Conservation (phyloP, 2,329 filamentous ascomycete genomes). For the Colletotrichum noveboracense region DNA sequence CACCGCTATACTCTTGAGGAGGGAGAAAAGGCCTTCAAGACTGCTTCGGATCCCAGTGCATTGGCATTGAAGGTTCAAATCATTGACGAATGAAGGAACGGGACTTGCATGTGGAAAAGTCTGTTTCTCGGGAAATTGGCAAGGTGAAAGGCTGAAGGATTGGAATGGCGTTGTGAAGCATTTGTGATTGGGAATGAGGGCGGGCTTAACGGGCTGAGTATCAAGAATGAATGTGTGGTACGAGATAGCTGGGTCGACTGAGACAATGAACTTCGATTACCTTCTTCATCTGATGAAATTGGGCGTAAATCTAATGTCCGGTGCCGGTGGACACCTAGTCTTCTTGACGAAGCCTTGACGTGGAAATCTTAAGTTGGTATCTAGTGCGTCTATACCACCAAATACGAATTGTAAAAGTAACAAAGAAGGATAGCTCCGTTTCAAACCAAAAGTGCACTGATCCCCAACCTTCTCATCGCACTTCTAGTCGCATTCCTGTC, state of each 20-base stretch:
- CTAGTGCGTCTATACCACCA: neutral
- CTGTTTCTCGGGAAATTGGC: neutral
- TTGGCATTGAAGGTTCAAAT: slow-evolving; percentile 22
- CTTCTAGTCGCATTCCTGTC: neutral
- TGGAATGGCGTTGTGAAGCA: neutral
- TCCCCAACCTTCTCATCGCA: neutral
- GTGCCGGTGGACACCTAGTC: neutral
- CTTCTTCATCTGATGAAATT: neutral
- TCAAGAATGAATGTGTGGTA: neutral
- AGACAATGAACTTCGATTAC: neutral
- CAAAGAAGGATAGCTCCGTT: neutral
- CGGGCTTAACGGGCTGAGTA: neutral
- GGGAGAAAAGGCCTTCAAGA: slow-evolving; percentile 32
- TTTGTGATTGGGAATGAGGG: neutral
- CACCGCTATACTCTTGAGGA: slow-evolving; percentile 35
- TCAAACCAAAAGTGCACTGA: slow-evolving; percentile 1
- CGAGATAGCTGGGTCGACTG: neutral
- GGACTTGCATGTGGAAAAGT: neutral
- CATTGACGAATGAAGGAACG: slow-evolving; percentile 14
- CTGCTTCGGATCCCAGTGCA: slow-evolving; percentile 11
- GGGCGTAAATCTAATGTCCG: neutral
- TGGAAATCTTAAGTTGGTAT: neutral
- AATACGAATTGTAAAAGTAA: neutral
- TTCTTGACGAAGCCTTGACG: neutral
- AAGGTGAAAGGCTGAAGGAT: neutral